These are phyloP conservation scores for Telopea speciosissima DNA, from an alignment of 177 flowering plant genomes.

Conservation along the genomic window DNA sequence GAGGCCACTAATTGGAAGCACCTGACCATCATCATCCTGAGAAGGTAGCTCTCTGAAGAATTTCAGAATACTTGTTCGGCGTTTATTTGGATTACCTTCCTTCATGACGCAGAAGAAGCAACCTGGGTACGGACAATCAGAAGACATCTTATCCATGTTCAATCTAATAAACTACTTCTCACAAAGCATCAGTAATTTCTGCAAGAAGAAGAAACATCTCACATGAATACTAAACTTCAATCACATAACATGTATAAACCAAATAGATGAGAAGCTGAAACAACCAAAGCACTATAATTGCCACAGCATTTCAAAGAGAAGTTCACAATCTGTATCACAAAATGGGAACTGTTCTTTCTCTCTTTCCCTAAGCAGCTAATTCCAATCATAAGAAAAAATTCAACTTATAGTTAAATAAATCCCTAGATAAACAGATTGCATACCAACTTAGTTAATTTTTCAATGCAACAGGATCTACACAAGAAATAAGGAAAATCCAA, in stretches of 20 bases:
- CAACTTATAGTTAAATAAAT: not conserved
- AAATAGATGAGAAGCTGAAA: not conserved
- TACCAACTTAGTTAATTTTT: not conserved
- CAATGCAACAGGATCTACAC: not conserved
- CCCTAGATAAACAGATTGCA: not conserved
- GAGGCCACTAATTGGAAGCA: slow-evolving; percentile 96
- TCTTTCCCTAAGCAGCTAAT: too few species aligned
- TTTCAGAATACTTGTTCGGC: slow-evolving; percentile 77
- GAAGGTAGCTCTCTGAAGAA: slow-evolving; percentile 96
- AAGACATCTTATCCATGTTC: slow-evolving; percentile 70
- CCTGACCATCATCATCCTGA: slow-evolving; percentile 99
- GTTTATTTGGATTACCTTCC: slow-evolving; percentile 91
- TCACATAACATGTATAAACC: not conserved
- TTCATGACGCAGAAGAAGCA: slow-evolving; percentile 99
- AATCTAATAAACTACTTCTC: slow-evolving; percentile 12
- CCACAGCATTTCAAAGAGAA: not conserved
- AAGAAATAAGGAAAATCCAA: not conserved
- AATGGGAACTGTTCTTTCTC: not conserved
- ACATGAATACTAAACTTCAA: not conserved
- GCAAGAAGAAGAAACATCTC: not conserved
- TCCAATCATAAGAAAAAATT: not conserved
- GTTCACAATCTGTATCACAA: not conserved
- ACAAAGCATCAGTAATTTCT: slow-evolving; percentile 13
- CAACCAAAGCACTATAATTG: not conserved
- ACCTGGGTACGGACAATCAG: slow-evolving; percentile 96